Conservation (phyloP, 2,329 filamentous ascomycete species). For the Colletotrichum sp. region DNA sequence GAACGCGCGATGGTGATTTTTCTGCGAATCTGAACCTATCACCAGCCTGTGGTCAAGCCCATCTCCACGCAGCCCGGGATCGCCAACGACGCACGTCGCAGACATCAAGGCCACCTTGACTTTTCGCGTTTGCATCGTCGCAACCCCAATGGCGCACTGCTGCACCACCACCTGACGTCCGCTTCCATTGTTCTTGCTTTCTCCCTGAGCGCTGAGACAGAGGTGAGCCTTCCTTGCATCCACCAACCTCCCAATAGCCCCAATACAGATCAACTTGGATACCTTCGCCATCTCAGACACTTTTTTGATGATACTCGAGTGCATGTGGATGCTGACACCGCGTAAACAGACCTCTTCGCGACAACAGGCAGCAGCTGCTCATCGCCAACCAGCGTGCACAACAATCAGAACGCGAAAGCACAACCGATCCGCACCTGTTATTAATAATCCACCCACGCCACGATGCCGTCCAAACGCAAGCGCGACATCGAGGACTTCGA, state of each 20-base stretch:
- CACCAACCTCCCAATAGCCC: background rate
- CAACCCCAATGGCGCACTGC: slow-evolving; percentile 4
- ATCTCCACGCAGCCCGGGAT: background rate
- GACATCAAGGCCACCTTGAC: background rate
- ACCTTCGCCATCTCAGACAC: background rate
- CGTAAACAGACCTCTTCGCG: background rate
- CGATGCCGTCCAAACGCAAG: slow-evolving; percentile 62
- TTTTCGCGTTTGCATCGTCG: background rate
- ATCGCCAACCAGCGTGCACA: background rate
- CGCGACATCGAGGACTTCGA: slow-evolving; percentile 65
- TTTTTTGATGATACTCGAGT: background rate
- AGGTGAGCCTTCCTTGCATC: slow-evolving; percentile 1
- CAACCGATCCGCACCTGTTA: background rate
- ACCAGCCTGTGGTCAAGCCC: background rate
- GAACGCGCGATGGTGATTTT: slow-evolving; percentile 19
- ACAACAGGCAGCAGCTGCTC: background rate
- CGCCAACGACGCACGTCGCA: background rate
- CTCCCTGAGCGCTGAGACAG: slow-evolving; percentile 10
- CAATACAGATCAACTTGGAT: background rate
- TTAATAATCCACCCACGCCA: slow-evolving; percentile 4
- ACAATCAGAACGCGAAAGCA: slow-evolving; percentile 3
- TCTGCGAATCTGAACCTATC: slow-evolving; percentile 12
- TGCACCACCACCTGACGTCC: slow-evolving; percentile 4
- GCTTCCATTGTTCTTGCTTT: slow-evolving; percentile 13
- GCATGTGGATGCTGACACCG: background rate